Evolutionary conservation across 2,329 filamentous ascomycete genomes (phyloP).

Genomic region (Colletotrichum noveboracense): DNA sequence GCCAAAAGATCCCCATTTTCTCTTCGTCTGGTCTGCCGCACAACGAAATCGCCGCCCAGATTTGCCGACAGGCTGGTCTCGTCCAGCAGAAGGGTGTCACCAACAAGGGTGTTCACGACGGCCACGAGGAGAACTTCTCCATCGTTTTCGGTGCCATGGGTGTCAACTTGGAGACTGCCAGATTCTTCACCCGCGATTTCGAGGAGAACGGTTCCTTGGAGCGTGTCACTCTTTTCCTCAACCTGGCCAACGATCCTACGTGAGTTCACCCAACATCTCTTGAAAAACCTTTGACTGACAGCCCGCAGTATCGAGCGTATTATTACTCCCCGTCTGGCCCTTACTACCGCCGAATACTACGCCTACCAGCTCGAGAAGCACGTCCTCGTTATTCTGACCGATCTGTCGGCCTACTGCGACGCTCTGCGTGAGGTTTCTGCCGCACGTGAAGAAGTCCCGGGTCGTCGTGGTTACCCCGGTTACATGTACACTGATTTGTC

Average conservation of each 20-base stretch:
- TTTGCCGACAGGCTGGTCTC: slow-evolving; percentile 94
- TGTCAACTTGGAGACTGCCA: slow-evolving; percentile 98
- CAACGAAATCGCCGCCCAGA: slow-evolving; percentile 99
- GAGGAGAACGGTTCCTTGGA: slow-evolving; percentile 99
- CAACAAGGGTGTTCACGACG: slow-evolving; percentile 95
- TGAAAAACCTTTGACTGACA: slow-evolving; percentile 12
- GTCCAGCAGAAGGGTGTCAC: slow-evolving; percentile 79
- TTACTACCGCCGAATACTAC: slow-evolving; percentile 99
- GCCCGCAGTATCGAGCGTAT: slow-evolving; percentile 90
- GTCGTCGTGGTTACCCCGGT: slow-evolving; percentile 98
- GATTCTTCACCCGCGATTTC: slow-evolving; percentile 98
- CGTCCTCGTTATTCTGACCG: slow-evolving; percentile 97
- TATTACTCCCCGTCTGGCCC: slow-evolving; percentile 95
- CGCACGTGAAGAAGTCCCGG: slow-evolving; percentile 96
- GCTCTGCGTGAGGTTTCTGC: slow-evolving; percentile 98
- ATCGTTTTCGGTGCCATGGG: slow-evolving; percentile 99
- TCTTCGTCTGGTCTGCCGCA: slow-evolving; percentile 97
- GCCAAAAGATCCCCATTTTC: slow-evolving; percentile 99
- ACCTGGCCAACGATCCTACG: slow-evolving; percentile 99
- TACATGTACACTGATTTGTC: slow-evolving; percentile 99
- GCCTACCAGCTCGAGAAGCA: slow-evolving; percentile 99
- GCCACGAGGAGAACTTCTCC: slow-evolving; percentile 98
- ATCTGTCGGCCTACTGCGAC: slow-evolving; percentile 97
- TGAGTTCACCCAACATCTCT: slow-evolving; percentile 50
- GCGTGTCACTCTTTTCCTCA: slow-evolving; percentile 95